Conservation (phyloP, 371 early-diverging fungal species). For the Rozella allomycis region DNA sequence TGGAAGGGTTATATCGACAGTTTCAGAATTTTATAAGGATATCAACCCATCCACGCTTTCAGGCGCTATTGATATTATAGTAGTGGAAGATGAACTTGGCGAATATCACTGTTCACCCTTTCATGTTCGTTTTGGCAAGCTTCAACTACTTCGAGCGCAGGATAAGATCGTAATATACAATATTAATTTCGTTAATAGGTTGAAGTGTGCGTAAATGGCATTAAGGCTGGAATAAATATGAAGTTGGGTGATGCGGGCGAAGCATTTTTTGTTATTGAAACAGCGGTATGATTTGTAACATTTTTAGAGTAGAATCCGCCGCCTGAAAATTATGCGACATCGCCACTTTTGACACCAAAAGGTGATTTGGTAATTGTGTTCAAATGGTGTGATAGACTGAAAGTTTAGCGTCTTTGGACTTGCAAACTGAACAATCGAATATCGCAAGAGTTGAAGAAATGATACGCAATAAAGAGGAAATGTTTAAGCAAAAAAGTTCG, state of each 20-base stretch:
- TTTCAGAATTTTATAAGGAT: constrained; percentile 82
- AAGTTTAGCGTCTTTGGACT: no score
- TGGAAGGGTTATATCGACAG: constrained; percentile 33
- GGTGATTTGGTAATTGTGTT: no score
- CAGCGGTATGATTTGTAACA: constrained; percentile 34
- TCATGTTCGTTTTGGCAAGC: constrained; percentile 95
- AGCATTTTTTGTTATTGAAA: constrained; percentile 87
- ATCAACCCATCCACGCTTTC: constrained; percentile 93
- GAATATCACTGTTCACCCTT: constrained; percentile 79
- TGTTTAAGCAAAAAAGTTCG: no score
- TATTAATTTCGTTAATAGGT: constrained; percentile 25
- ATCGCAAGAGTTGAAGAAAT: no score
- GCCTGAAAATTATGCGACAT: no score
- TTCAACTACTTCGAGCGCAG: constrained; percentile 65
- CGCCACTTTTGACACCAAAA: no score
- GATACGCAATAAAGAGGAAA: no score
- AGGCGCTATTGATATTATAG: constrained; percentile 95
- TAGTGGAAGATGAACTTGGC: constrained; percentile 62
- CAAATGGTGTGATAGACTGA: no score
- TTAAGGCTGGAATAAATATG: constrained; percentile 54
- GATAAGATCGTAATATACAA: constrained; percentile 53
- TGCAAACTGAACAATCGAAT: no score
- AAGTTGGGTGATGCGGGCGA: constrained; percentile 96
- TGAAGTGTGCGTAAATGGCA: constrained; percentile 71
- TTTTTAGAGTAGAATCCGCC: no score